Base-by-base conservation (phyloP, 1,284 basidiomycete species). In the Pascua guehoae region DNA sequence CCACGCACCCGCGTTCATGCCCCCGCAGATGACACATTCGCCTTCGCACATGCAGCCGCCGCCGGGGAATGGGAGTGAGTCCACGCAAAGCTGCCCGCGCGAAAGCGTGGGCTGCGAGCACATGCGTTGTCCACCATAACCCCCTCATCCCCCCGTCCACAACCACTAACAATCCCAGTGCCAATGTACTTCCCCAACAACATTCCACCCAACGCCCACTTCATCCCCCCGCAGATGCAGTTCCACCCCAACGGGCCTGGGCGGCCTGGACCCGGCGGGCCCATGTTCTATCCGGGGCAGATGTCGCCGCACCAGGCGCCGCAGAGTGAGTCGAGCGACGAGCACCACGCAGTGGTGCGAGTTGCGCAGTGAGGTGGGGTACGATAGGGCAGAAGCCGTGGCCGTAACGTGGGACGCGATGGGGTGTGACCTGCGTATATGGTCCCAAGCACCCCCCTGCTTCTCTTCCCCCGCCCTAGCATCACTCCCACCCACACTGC, bases 151-250 rank as follows among this genome's bases (percentile, higher is more conserved):
- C 24, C 24, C 24, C 7, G 24, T 32, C 24, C 24, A 37, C 48
- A 24, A 41, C 17, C 48, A 12, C 4, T 18, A 47, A 40, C 54
- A 36, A 47, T 41, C 47, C 37, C 56, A 56, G 52, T 58, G 56
- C 59, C 59, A 36, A 59, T 62, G 62, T 62, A 64, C 58, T 41
- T 54, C 16, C 24, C 51, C 12, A 52, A 56, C 49, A 45, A 56
- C 50, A 53, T 57, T 36, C 56, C 56, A 62, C 63, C 67, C 49
- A 68, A 68, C 57, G 61, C 67, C 9, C 69, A 69, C 51, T 73
- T 71, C 64, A 52, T 73, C n/a, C 68, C 67, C 15, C 66, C 66
- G 41, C 70, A 69, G 50, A 67, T 74, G 66, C 71, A 68, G 45
- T 70, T 64, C 62, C 63, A 67, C 53, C 67, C 65, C 11, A 58